Evolutionary conservation across 2,329 filamentous ascomycete species (phyloP).

Genomic region (Penicillium sp.): DNA sequence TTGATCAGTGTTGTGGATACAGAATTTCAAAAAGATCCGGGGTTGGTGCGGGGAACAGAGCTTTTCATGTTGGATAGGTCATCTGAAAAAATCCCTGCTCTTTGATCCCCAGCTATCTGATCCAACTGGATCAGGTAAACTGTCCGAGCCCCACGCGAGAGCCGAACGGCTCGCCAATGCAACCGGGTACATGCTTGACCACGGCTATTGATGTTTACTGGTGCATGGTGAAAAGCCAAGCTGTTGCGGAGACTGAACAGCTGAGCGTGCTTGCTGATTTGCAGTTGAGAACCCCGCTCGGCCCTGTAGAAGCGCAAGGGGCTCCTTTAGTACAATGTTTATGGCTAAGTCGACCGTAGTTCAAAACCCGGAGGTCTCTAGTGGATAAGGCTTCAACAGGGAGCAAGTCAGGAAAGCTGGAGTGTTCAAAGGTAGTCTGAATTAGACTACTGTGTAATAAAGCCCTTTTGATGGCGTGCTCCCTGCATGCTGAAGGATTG

Average conservation of each 20-base stretch:
- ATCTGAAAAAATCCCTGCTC: background rate
- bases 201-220: background rate
- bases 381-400: too few relatives aligned
- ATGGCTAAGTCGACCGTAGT: background rate
- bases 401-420: too few relatives aligned
- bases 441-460: too few relatives aligned
- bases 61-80: background rate
- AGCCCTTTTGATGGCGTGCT: too few relatives aligned
- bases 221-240: background rate
- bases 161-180: slow-evolving; percentile 14
- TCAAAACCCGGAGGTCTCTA: too few relatives aligned
- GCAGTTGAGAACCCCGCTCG: background rate
- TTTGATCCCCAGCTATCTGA: background rate
- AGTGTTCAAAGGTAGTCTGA: background rate
- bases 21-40: background rate
- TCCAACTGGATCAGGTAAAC: background rate
- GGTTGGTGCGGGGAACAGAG: background rate
- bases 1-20: background rate
- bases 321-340: background rate
- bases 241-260: background rate
- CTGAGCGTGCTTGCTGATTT: background rate
- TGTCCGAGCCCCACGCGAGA: slow-evolving; percentile 8
- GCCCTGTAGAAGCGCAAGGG: background rate
- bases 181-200: background rate
- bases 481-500: too few relatives aligned